These are phyloP conservation scores for Debaryomyces maramus DNA, from an alignment of 805 yeast species.

Conservation along the genomic window DNA sequence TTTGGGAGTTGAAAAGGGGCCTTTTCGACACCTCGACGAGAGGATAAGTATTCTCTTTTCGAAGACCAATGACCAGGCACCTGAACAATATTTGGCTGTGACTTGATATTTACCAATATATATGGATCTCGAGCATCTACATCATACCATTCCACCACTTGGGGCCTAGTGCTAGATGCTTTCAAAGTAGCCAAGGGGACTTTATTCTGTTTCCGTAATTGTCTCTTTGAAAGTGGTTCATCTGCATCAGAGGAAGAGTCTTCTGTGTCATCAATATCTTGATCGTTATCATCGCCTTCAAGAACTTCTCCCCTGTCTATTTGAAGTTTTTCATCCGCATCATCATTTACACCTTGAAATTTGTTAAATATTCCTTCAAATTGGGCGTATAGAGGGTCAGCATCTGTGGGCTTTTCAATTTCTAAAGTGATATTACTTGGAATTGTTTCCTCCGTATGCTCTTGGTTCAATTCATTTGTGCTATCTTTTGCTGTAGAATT, in stretches of 20 bases:
- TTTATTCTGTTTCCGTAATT: conserved; percentile 51
- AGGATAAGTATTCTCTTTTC: conserved; percentile 71
- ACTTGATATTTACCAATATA: conserved; percentile 62
- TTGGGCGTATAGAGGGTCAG: conserved; percentile 14
- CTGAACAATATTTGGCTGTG: conserved; percentile 62
- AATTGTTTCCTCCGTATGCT: conserved; percentile 4
- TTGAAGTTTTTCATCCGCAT: conserved; percentile 7
- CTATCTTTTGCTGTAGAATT: conserved; percentile 1
- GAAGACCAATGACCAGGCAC: conserved; percentile 86
- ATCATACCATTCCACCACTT: conserved; percentile 82
- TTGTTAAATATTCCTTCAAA: conserved; percentile 22
- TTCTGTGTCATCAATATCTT: conserved; percentile 15
- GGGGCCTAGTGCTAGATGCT: conserved; percentile 60
- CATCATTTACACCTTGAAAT: conserved; percentile 7
- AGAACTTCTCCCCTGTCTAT: conserved; percentile 28
- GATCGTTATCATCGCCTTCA: conserved; percentile 21
- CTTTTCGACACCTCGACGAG: conserved; percentile 64
- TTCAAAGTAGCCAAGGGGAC: conserved; percentile 71
- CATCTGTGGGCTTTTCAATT: conserved; percentile 2
- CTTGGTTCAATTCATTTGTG: conserved; percentile 1
- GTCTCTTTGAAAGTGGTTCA: conserved; percentile 44
- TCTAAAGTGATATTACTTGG: conserved; percentile 2
- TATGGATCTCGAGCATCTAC: conserved; percentile 80
- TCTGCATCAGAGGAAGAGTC: conserved; percentile 22
- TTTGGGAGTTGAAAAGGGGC: conserved; percentile 76